These are phyloP conservation scores for Draba incana DNA, from an alignment of 345 rosid genomes.

Conservation along the genomic window DNA sequence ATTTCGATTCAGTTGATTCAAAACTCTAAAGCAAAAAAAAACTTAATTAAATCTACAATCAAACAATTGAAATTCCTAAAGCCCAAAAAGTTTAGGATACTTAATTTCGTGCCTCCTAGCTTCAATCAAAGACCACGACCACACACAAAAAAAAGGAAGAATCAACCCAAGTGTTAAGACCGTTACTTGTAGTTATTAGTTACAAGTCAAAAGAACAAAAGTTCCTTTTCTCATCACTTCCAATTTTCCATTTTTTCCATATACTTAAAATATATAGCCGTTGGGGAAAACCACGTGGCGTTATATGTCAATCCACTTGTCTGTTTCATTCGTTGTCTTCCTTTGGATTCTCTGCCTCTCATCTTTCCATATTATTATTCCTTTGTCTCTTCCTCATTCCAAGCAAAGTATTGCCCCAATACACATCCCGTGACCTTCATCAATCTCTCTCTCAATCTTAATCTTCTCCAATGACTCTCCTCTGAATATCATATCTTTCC, in stretches of 20 bases:
- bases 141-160: background rate
- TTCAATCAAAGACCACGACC: too few relatives aligned
- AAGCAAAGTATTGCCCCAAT: conserved; percentile 44
- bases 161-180: conserved; percentile 8
- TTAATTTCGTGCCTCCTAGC: too few relatives aligned
- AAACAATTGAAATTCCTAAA: background rate
- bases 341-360: conserved; percentile 42
- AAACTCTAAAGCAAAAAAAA: background rate
- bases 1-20: too few relatives aligned
- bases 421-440: conserved; percentile 43
- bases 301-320: conserved; percentile 32
- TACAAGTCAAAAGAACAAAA: conserved; percentile 16
- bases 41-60: background rate
- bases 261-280: conserved; percentile 36
- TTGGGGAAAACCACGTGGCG: conserved; percentile 37
- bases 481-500: background rate
- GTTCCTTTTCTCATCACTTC: background rate
- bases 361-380: conserved; percentile 39
- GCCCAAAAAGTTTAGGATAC: background rate
- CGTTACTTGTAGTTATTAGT: conserved; percentile 31
- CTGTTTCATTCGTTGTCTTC: conserved; percentile 36
- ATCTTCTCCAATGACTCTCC: conserved; percentile 24
- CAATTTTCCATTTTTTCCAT: background rate
- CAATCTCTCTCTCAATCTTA: conserved; percentile 9
- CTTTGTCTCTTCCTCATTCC: conserved; percentile 44